Percentiles rank a stretch among this genome's conserved stretches.
Conservation (phyloP, 441 rosid species). For the Geranium incanum region DNA sequence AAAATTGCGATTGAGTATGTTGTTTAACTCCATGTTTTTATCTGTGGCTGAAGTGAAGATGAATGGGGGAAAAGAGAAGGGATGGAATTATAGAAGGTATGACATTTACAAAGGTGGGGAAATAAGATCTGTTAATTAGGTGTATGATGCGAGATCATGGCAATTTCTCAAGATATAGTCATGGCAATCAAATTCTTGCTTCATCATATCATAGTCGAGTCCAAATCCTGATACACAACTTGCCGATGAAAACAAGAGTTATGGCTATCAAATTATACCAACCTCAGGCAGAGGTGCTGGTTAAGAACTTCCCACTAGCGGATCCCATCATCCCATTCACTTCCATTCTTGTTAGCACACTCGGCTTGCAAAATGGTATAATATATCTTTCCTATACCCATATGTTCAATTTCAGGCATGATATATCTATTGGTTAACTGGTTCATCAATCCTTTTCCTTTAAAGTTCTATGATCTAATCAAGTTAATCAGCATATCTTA, state of each 20-base stretch:
- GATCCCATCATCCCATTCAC: slow-evolving; percentile 51
- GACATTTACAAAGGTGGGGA: not conserved
- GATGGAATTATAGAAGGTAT: slow-evolving; percentile 18
- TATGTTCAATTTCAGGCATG: slow-evolving; percentile 3
- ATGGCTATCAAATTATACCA: slow-evolving; percentile 40
- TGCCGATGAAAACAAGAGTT: not conserved
- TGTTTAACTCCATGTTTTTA: no score
- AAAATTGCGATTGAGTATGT: no score
- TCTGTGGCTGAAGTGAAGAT: no score
- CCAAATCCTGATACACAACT: no score
- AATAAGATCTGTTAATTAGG: slow-evolving; percentile 17
- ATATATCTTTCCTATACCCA: not conserved
- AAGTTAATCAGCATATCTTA: slow-evolving; percentile 41
- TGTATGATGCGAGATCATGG: slow-evolving; percentile 16
- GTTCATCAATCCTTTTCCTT: not conserved
- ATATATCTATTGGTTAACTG: not conserved
- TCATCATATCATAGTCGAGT: no score
- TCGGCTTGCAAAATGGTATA: slow-evolving; percentile 58
- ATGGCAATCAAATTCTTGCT: no score
- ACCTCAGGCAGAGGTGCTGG: slow-evolving; percentile 37
- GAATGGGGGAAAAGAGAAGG: no score
- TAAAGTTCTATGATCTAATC: slow-evolving; percentile 48
- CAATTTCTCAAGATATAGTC: slow-evolving; percentile 35
- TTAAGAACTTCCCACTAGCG: slow-evolving; percentile 40
- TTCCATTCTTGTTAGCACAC: slow-evolving; percentile 41